These are phyloP conservation scores for Pelomyxa schiedti DNA, from an alignment of 78 protist genomes.

Conservation along the genomic window DNA sequence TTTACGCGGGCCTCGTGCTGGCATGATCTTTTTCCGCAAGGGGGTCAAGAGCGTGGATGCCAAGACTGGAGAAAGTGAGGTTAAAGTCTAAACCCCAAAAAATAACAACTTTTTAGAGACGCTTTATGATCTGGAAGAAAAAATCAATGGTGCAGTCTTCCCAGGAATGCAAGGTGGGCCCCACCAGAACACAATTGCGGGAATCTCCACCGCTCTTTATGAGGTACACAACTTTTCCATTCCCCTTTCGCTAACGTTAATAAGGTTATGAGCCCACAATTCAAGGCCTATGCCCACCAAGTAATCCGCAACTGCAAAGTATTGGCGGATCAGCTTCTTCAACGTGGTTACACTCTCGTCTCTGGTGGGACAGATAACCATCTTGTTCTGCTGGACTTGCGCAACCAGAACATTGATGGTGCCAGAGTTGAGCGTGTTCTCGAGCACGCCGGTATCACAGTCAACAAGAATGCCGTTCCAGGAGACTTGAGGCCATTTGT, in stretches of 20 bases:
- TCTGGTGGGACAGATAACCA: constrained; percentile 97
- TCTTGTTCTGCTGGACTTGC: constrained; percentile 87
- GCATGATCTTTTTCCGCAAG: constrained; percentile 95
- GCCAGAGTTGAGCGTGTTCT: constrained; percentile 78
- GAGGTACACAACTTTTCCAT: too few relatives aligned
- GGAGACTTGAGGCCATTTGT: constrained; percentile 84
- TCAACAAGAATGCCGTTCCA: constrained; percentile 94
- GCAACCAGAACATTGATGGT: constrained; percentile 82
- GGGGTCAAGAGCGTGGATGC: constrained; percentile 11
- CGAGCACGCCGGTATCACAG: constrained; percentile 78
- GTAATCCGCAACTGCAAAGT: constrained; percentile 69
- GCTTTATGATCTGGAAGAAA: constrained; percentile 45
- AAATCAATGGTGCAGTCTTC: constrained; percentile 88
- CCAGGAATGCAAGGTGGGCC: constrained; percentile 98
- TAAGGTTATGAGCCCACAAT: constrained; percentile 71
- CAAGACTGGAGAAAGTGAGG: constrained; percentile 15
- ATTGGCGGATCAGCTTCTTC: constrained; percentile 60
- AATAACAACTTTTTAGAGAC: neutral
- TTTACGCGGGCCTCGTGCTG: constrained; percentile 97
- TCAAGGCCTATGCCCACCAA: constrained; percentile 66
- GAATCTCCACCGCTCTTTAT: constrained; percentile 80
- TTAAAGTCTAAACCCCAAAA: neutral
- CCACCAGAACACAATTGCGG: constrained; percentile 96
- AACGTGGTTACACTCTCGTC: constrained; percentile 78
- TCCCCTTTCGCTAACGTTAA: too few relatives aligned